phyloP scores from a whole-genome alignment of 306 rosid genomes.

The Corylus americana region DNA sequence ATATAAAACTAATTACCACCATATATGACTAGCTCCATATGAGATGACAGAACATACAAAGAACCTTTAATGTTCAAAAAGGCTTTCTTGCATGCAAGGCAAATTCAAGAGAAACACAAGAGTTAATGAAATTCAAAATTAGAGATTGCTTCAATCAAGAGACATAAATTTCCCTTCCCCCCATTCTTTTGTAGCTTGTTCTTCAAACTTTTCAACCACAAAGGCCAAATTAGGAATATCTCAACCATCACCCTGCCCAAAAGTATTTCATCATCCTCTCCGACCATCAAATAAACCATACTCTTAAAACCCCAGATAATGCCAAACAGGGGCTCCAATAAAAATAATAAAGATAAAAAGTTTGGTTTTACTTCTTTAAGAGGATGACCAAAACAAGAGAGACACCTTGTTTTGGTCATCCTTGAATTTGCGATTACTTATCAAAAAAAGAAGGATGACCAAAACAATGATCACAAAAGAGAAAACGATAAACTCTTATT shows the following conservation, averaged over 20 bases:
- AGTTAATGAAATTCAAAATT: not conserved
- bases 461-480: not conserved
- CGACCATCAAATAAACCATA: not conserved
- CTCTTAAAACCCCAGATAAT: not conserved
- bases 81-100: slow-evolving; percentile 1
- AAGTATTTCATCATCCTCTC: not conserved
- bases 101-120: not conserved
- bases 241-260: not conserved
- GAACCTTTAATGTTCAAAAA: not conserved
- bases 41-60: too few species aligned
- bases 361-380: not conserved
- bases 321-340: not conserved
- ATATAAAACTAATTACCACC: slow-evolving; percentile 13
- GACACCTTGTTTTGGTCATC: too few species aligned
- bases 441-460: not conserved
- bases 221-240: not conserved
- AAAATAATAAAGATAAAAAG: not conserved
- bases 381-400: not conserved
- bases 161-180: not conserved
- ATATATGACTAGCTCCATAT: too few species aligned
- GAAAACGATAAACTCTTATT: not conserved
- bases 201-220: not conserved
- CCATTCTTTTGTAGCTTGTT: not conserved
- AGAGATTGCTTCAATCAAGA: not conserved
- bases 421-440: too few species aligned